Conservation (phyloP, 164 flowering plant species). For the Berberis thunbergii region DNA sequence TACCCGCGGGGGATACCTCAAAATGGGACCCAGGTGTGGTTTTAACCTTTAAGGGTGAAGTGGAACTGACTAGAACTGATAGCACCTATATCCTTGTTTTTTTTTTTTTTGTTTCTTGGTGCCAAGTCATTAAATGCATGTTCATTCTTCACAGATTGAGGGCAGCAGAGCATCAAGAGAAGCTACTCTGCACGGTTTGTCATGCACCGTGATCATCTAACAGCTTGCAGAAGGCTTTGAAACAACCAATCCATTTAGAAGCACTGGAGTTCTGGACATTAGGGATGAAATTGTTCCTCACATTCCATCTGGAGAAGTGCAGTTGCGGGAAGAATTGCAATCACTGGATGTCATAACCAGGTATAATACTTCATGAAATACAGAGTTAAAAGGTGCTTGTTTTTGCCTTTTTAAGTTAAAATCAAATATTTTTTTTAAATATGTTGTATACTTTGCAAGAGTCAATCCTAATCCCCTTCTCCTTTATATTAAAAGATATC, state of each 20-base stretch:
- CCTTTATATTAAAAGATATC: too few relatives aligned
- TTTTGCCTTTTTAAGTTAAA: too few relatives aligned
- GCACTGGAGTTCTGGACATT: conserved; percentile 9
- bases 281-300: conserved; percentile 9
- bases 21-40: too few relatives aligned
- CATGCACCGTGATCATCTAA: conserved; percentile 24
- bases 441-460: too few relatives aligned
- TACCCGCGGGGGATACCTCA: too few relatives aligned
- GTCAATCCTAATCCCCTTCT: too few relatives aligned
- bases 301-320: conserved; percentile 3
- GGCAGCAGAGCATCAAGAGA: conserved; percentile 34
- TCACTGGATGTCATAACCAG: conserved; percentile 7
- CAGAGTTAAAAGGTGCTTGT: not conserved
- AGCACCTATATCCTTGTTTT: too few relatives aligned
- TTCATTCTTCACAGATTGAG: conserved; percentile 22
- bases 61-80: too few relatives aligned
- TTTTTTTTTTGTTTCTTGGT: too few relatives aligned
- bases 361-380: conserved; percentile 1
- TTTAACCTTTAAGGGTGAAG: too few relatives aligned
- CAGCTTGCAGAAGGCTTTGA: conserved; percentile 25
- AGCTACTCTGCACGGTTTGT: conserved; percentile 33
- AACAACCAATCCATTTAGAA: conserved; percentile 14
- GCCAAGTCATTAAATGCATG: not conserved
- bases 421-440: too few relatives aligned
- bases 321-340: conserved; percentile 15